Evolutionary conservation across 2,329 filamentous ascomycete species (phyloP).

Genomic region (Cercospora brassicicola): DNA sequence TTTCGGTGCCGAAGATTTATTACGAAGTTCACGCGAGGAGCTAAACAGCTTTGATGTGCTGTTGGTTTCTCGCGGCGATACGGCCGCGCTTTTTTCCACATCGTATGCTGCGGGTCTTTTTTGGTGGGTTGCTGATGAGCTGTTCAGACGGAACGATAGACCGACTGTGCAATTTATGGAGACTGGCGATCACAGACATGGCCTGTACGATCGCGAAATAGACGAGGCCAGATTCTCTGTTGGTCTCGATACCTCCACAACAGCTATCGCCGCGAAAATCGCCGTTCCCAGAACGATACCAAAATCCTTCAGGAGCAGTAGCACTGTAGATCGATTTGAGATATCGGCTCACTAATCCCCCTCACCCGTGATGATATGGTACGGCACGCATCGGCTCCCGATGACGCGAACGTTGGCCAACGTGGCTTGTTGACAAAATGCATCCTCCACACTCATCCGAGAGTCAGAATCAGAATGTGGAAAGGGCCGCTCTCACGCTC

Average conservation of each 20-base stretch:
- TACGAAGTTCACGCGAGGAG: conserved; percentile 8
- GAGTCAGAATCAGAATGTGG: background rate
- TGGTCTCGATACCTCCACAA: background rate
- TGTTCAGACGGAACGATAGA: background rate
- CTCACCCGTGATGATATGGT: background rate
- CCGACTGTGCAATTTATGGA: background rate
- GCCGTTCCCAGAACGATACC: background rate
- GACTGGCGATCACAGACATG: background rate
- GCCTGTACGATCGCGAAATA: background rate
- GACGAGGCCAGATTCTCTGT: background rate
- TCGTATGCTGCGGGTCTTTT: background rate
- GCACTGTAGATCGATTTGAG: background rate
- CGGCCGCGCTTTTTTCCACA: background rate
- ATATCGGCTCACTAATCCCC: background rate
- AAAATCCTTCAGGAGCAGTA: background rate
- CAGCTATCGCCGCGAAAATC: background rate
- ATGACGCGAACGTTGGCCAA: background rate
- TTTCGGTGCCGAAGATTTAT: conserved; percentile 4
- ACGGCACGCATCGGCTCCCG: background rate
- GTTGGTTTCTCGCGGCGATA: background rate
- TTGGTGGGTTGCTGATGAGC: background rate
- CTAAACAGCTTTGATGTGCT: background rate
- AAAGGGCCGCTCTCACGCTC: background rate
- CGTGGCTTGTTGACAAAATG: background rate
- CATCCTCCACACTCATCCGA: background rate